These are phyloP conservation scores for Curvularia hawaiiensis DNA, from an alignment of 2,329 filamentous ascomycete species.

Conservation along the genomic window DNA sequence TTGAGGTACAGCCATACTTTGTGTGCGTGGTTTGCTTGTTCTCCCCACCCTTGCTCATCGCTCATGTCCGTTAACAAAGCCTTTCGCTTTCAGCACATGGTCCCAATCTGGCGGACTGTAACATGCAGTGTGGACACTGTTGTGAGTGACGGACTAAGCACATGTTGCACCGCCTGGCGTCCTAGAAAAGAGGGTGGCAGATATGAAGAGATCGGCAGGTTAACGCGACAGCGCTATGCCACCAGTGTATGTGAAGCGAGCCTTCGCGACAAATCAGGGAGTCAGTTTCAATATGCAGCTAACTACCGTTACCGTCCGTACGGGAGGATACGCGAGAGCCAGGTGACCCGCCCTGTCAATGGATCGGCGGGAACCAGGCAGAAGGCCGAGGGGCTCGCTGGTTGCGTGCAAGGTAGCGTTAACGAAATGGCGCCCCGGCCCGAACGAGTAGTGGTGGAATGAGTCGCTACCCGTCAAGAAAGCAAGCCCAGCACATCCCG, in stretches of 20 bases:
- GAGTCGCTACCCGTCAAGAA: slow-evolving; percentile 13
- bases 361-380: slow-evolving; percentile 32
- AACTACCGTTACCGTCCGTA: slow-evolving; percentile 36
- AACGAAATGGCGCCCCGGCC: slow-evolving; percentile 30
- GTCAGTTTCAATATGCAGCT: slow-evolving; percentile 16
- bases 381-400: slow-evolving; percentile 21
- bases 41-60: slow-evolving; percentile 18
- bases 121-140: slow-evolving; percentile 16
- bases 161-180: slow-evolving; percentile 15
- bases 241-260: slow-evolving; percentile 20
- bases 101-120: slow-evolving; percentile 10
- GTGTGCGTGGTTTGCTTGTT: slow-evolving; percentile 8
- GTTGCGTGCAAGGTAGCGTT: slow-evolving; percentile 24
- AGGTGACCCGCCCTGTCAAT: slow-evolving; percentile 32
- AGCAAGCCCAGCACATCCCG: slow-evolving; percentile 24
- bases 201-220: slow-evolving; percentile 25
- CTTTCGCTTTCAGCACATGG: slow-evolving; percentile 17
- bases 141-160: slow-evolving; percentile 17
- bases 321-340: slow-evolving; percentile 27
- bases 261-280: slow-evolving; percentile 31
- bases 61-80: slow-evolving; percentile 32
- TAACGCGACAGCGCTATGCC: slow-evolving; percentile 16
- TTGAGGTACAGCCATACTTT: slow-evolving; percentile 10
- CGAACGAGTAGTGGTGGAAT: slow-evolving; percentile 24
- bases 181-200: slow-evolving; percentile 3